A percentile compares a stretch with the other conserved stretches of the same genome.
Evolutionary conservation across 176 grass and related monocot genomes (phyloP).

Genomic region (Musa troglodytarum): DNA sequence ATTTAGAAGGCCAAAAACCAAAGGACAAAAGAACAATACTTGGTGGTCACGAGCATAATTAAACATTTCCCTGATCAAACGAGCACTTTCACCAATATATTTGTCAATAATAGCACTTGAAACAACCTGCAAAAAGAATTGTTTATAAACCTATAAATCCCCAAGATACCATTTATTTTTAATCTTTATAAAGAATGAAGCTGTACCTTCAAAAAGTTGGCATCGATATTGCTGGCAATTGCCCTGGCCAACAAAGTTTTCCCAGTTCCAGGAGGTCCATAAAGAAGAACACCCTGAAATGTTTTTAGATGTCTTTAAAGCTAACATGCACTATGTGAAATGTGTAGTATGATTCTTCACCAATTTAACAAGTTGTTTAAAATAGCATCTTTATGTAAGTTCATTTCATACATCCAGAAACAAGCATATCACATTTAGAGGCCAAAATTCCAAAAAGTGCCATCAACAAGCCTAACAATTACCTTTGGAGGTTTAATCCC

Average conservation of each 20-base stretch:
- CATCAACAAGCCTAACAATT: conserved; percentile 4
- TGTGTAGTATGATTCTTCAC: neutral
- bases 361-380: no score
- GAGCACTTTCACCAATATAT: conserved; percentile 96
- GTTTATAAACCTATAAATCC: conserved; percentile 16
- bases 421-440: no score
- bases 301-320: conserved; percentile 7
- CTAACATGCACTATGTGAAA: neutral
- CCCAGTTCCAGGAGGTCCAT: no score
- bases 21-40: conserved; percentile 16
- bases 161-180: neutral
- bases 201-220: conserved; percentile 70
- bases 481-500: conserved; percentile 89
- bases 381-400: no score
- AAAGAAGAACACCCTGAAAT: conserved; percentile 78
- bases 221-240: conserved; percentile 88
- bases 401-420: no score
- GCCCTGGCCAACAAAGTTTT: conserved; percentile 36
- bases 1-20: no score
- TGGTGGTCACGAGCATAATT: conserved; percentile 79
- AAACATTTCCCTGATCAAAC: conserved; percentile 84
- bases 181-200: neutral
- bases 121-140: conserved; percentile 39
- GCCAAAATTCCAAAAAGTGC: no score
- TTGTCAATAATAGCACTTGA: conserved; percentile 88